Evolutionary conservation across 1,139 yeast species (phyloP).

Genomic region (Diutina catenulata): DNA sequence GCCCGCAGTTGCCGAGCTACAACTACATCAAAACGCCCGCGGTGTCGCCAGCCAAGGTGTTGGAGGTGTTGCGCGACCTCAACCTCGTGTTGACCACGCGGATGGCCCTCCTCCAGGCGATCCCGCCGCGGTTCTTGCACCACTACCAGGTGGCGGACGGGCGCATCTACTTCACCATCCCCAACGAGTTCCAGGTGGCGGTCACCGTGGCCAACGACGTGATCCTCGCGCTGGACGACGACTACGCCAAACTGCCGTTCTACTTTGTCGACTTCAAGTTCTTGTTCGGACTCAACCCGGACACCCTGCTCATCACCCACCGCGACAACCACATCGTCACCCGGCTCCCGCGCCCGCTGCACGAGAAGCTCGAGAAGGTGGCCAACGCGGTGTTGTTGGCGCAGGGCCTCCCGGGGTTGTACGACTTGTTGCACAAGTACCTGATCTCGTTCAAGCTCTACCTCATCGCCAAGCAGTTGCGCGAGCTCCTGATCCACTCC

Average conservation of each 20-base stretch:
- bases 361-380: conserved; percentile 29
- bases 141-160: conserved; percentile 66
- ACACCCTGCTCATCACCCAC: conserved; percentile 21
- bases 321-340: conserved; percentile 18
- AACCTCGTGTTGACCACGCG: conserved; percentile 67
- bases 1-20: conserved; percentile 66
- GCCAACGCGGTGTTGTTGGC: conserved; percentile 41
- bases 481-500: conserved; percentile 36
- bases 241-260: conserved; percentile 44
- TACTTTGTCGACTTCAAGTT: conserved; percentile 70
- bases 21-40: conserved; percentile 40
- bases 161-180: conserved; percentile 53
- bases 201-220: conserved; percentile 46
- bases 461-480: conserved; percentile 54
- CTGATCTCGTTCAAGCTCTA: conserved; percentile 66
- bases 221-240: conserved; percentile 37
- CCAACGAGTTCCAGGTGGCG: conserved; percentile 58
- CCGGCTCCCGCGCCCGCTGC: conserved; percentile 21
- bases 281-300: conserved; percentile 36
- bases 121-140: conserved; percentile 49
- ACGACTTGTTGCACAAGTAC: conserved; percentile 59
- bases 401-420: conserved; percentile 43
- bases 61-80: conserved; percentile 55
- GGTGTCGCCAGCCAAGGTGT: conserved; percentile 44
- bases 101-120: conserved; percentile 51